Evolutionary conservation across 2,329 filamentous ascomycete species (phyloP).

Genomic region (Neophaeococcomyces mojaviensis): DNA sequence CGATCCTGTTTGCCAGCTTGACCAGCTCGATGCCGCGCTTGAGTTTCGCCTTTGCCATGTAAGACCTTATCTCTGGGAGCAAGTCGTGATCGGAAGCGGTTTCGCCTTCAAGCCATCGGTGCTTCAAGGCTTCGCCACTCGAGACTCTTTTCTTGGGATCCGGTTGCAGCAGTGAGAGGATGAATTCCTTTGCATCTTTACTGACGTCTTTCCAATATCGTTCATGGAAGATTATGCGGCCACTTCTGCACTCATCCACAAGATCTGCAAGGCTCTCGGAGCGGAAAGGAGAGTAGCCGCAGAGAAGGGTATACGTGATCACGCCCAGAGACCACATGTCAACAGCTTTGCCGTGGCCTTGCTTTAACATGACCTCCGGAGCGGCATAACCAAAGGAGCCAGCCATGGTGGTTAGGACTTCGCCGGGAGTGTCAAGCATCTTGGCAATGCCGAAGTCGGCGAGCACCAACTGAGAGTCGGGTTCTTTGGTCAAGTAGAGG

Average conservation of each 20-base stretch:
- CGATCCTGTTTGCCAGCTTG: slow-evolving; percentile 92
- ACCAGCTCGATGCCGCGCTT: slow-evolving; percentile 91
- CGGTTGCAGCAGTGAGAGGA: slow-evolving; percentile 70
- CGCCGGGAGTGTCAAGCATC: slow-evolving; percentile 83
- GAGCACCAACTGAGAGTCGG: slow-evolving; percentile 77
- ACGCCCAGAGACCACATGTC: slow-evolving; percentile 99
- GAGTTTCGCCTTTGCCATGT: slow-evolving; percentile 84
- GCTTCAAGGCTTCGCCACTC: slow-evolving; percentile 71
- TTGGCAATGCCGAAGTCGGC: slow-evolving; percentile 99
- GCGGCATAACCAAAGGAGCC: slow-evolving; percentile 97
- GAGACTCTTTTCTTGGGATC: slow-evolving; percentile 68
- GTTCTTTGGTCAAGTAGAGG: slow-evolving; percentile 74
- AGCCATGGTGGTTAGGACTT: slow-evolving; percentile 95
- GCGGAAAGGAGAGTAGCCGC: slow-evolving; percentile 95
- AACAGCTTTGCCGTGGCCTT: slow-evolving; percentile 93
- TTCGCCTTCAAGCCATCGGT: slow-evolving; percentile 85
- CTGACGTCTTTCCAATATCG: slow-evolving; percentile 98
- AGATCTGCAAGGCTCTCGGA: slow-evolving; percentile 88
- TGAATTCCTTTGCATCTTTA: slow-evolving; percentile 90
- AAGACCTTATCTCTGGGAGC: slow-evolving; percentile 91
- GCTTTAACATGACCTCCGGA: slow-evolving; percentile 96
- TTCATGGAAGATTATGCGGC: slow-evolving; percentile 86
- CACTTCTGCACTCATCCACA: slow-evolving; percentile 84
- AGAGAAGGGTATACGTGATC: slow-evolving; percentile 96
- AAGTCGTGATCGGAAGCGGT: slow-evolving; percentile 93